These are phyloP conservation scores for Albugo laibachii DNA, from an alignment of 352 stramenopile genomes.

Conservation along the genomic window DNA sequence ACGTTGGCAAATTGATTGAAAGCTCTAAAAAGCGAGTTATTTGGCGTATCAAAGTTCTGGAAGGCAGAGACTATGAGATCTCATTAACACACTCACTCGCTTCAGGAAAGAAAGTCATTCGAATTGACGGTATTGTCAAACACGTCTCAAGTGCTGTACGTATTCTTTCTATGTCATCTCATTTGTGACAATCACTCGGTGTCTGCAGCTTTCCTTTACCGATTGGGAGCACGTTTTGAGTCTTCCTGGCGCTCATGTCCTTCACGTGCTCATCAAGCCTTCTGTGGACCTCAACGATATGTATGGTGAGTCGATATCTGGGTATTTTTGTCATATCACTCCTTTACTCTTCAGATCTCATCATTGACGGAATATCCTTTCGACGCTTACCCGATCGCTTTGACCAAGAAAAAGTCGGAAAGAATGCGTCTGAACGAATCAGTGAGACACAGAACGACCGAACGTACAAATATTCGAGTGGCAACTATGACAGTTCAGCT, in stretches of 20 bases:
- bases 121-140: slow-evolving; percentile 60
- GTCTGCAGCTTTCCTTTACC: slow-evolving; percentile 39
- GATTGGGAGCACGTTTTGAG: slow-evolving; percentile 79
- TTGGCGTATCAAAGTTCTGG: slow-evolving; percentile 63
- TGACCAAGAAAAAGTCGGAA: slow-evolving; percentile 11
- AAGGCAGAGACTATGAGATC: slow-evolving; percentile 68
- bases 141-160: slow-evolving; percentile 52
- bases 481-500: slow-evolving; percentile 6
- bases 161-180: background rate
- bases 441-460: background rate
- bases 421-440: slow-evolving; percentile 3
- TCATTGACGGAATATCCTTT: slow-evolving; percentile 65
- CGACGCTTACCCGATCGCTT: slow-evolving; percentile 47
- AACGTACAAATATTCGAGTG: slow-evolving; percentile 23
- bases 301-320: slow-evolving; percentile 33
- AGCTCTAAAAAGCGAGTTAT: slow-evolving; percentile 71
- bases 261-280: slow-evolving; percentile 74
- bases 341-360: slow-evolving; percentile 23
- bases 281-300: slow-evolving; percentile 73
- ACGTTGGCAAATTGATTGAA: slow-evolving; percentile 70
- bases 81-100: slow-evolving; percentile 63
- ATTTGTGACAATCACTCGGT: background rate
- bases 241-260: slow-evolving; percentile 45
- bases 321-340: background rate
- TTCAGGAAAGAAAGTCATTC: slow-evolving; percentile 62